Evolutionary conservation across 768 basidiomycete genomes (phyloP).

Genomic region (Leccinum incarnatum): DNA sequence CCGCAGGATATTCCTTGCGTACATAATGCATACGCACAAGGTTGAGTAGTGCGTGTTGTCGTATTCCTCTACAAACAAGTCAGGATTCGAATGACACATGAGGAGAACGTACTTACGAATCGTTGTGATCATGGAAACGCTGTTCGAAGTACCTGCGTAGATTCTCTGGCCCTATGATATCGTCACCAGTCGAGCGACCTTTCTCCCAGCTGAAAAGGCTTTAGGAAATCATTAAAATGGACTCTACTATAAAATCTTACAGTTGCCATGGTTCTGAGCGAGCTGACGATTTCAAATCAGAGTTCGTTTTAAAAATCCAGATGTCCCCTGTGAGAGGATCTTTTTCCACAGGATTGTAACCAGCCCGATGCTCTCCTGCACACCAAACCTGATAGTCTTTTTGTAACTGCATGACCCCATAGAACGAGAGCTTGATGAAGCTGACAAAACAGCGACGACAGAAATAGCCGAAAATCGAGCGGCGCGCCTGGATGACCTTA

Average conservation of each 20-base stretch:
- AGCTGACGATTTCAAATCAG: conserved; percentile 66
- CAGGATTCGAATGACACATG: background rate
- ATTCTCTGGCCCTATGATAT: conserved; percentile 64
- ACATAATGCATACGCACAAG: conserved; percentile 77
- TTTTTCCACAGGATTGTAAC: conserved; percentile 49
- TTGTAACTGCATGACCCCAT: conserved; percentile 64
- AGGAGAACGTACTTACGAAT: conserved; percentile 57
- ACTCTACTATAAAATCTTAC: conserved; percentile 38
- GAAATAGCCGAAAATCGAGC: conserved; percentile 81
- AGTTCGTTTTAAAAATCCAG: conserved; percentile 57
- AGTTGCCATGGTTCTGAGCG: conserved; percentile 55
- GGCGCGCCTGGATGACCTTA: conserved; percentile 48
- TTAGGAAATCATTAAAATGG: background rate
- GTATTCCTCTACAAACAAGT: conserved; percentile 53
- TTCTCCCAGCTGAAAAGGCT: conserved; percentile 58
- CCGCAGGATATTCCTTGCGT: conserved; percentile 63
- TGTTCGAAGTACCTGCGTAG: conserved; percentile 82
- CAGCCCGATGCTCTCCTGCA: conserved; percentile 43
- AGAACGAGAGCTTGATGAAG: conserved; percentile 74
- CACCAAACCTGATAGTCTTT: conserved; percentile 68
- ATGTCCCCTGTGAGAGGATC: conserved; percentile 50
- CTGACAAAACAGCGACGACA: conserved; percentile 73
- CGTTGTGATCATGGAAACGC: conserved; percentile 74
- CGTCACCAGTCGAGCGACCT: conserved; percentile 63
- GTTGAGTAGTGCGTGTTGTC: conserved; percentile 78